Evolutionary conservation across 208 protist genomes (phyloP).

Genomic region (Acanthamoeba healyi): DNA sequence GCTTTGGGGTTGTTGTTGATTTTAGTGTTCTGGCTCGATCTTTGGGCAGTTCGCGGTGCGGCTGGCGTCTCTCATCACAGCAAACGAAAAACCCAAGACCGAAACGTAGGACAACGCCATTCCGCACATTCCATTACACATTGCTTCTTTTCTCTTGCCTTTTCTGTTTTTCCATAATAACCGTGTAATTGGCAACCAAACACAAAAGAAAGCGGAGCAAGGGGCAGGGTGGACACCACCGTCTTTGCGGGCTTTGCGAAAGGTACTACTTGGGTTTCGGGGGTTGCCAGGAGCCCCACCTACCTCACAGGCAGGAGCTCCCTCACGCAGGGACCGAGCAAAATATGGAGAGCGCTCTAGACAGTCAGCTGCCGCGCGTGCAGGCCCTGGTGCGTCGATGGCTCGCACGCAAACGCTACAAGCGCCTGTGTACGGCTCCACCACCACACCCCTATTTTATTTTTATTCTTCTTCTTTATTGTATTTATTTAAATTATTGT

Average conservation of each 20-base stretch:
- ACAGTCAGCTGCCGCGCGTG: neutral
- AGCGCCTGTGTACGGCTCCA: conserved; percentile 10
- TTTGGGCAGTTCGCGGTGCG: too few relatives aligned
- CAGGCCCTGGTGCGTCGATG: conserved; percentile 63
- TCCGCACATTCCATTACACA: neutral
- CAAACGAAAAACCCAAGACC: neutral
- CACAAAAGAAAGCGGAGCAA: neutral
- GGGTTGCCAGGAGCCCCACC: too few relatives aligned
- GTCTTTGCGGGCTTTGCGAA: too few relatives aligned
- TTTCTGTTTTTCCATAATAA: neutral
- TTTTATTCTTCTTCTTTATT: neutral
- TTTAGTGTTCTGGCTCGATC: too few relatives aligned
- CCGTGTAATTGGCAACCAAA: neutral
- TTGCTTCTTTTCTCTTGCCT: neutral
- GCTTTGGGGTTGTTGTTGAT: too few relatives aligned
- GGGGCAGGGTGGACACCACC: too few relatives aligned
- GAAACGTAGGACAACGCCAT: neutral
- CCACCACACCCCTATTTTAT: neutral
- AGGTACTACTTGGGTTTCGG: too few relatives aligned
- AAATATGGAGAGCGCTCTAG: too few relatives aligned
- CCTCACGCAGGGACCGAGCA: too few relatives aligned
- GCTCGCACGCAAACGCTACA: conserved; percentile 66
- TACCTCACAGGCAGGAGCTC: too few relatives aligned
- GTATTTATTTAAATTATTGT: neutral
- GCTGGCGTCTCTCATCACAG: neutral